Evolutionary conservation across 495 filamentous ascomycete species (phyloP).

Genomic region (Penicillium parvum): DNA sequence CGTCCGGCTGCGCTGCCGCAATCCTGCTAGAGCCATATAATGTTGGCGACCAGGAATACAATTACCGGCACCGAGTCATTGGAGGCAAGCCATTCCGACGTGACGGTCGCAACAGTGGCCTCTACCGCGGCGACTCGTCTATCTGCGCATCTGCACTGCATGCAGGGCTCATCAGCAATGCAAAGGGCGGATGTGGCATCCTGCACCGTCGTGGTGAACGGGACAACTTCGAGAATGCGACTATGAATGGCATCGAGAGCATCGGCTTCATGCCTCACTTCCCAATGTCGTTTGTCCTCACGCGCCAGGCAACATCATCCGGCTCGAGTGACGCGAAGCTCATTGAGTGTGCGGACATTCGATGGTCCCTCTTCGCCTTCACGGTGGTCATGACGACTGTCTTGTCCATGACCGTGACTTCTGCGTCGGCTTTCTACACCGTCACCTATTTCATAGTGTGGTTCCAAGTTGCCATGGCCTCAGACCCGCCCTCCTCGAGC

Average conservation of each 20-base stretch:
- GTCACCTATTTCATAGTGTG: conserved; percentile 63
- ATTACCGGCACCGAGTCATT: conserved; percentile 63
- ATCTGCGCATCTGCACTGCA: conserved; percentile 74
- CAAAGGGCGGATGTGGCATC: conserved; percentile 69
- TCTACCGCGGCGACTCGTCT: conserved; percentile 75
- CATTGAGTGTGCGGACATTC: conserved; percentile 54
- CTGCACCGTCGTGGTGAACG: conserved; percentile 58
- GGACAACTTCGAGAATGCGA: conserved; percentile 46
- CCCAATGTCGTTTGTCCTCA: conserved; percentile 63
- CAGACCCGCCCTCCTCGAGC: conserved; percentile 57
- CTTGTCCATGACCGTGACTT: conserved; percentile 63
- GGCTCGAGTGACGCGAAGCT: conserved; percentile 14
- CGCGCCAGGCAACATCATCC: conserved; percentile 18
- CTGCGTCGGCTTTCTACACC: conserved; percentile 60
- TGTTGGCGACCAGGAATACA: conserved; percentile 62
- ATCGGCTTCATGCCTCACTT: conserved; percentile 65
- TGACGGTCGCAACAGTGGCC: conserved; percentile 29
- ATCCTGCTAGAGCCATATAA: conserved; percentile 65
- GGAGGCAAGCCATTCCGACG: conserved; percentile 55
- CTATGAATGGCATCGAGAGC: conserved; percentile 59
- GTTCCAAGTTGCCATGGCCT: conserved; percentile 70
- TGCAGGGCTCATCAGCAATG: conserved; percentile 60
- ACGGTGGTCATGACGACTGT: conserved; percentile 59
- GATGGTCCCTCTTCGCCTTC: conserved; percentile 64
- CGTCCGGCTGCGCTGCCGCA: conserved; percentile 59